A percentile compares a stretch with the other conserved stretches of the same genome.
Evolutionary conservation across 345 rosid species (phyloP).

Genomic region (Rubroshorea leprosula): DNA sequence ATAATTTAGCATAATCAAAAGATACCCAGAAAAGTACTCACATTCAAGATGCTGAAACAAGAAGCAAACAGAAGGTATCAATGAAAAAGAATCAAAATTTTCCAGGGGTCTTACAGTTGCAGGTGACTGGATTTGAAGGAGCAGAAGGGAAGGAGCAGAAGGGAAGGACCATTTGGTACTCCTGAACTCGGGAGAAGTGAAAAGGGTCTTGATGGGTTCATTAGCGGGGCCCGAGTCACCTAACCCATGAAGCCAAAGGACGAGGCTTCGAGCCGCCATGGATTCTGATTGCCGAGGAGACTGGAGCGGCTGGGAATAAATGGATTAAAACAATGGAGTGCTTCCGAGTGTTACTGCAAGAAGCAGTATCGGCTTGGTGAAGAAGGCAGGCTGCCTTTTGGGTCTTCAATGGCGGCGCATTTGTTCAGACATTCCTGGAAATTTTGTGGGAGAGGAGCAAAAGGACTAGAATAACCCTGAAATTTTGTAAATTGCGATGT

Average conservation of each 20-base stretch:
- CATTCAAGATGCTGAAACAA: no score
- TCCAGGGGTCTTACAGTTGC: constrained; percentile 48
- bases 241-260: constrained; percentile 82
- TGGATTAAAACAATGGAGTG: constrained; percentile 32
- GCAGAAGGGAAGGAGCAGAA: no score
- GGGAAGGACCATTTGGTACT: constrained; percentile 78
- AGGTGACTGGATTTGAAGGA: constrained; percentile 60
- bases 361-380: constrained; percentile 13
- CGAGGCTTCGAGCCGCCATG: constrained; percentile 62
- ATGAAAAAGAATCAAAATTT: no score
- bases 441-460: no score
- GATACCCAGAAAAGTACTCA: no score
- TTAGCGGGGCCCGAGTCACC: constrained; percentile 92
- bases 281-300: constrained; percentile 21
- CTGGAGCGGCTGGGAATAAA: constrained; percentile 21
- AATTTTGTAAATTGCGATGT: no score
- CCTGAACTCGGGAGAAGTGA: constrained; percentile 53
- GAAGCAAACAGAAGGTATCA: background rate
- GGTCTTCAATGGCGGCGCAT: background rate
- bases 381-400: constrained; percentile 7
- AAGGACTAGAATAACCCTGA: no score
- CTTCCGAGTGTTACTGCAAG: constrained; percentile 18
- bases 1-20: background rate
- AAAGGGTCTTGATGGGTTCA: constrained; percentile 66
- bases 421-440: no score